Conservation (phyloP, 768 basidiomycete genomes). For the Kwoniella heveanensis region DNA sequence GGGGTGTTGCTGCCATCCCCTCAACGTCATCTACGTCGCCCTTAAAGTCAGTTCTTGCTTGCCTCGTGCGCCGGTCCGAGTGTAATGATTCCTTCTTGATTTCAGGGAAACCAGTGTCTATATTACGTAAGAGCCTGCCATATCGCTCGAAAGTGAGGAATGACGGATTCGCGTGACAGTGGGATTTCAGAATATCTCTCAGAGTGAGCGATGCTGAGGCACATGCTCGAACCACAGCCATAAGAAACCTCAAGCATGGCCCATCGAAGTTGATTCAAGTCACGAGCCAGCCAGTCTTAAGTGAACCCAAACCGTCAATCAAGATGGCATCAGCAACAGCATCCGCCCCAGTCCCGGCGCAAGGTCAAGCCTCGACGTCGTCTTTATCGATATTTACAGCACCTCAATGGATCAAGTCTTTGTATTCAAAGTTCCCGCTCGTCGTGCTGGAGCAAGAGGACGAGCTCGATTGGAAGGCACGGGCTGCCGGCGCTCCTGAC, state of each 20-base stretch:
- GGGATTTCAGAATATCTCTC: too few species aligned
- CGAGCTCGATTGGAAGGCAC: conserved; percentile 24
- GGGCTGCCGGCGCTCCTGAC: conserved; percentile 4
- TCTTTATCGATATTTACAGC: conserved; percentile 26
- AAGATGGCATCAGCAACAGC: conserved; percentile 17
- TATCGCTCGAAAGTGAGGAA: not conserved
- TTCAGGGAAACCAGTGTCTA: not conserved
- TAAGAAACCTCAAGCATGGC: too few species aligned
- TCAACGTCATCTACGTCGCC: conserved; percentile 1
- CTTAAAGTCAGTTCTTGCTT: not conserved
- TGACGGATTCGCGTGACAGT: too few species aligned
- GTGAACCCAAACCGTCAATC: too few species aligned
- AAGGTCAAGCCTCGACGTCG: not conserved
- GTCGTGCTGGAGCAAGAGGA: conserved; percentile 44
- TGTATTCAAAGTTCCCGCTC: conserved; percentile 45
- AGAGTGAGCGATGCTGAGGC: too few species aligned
- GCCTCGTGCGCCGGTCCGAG: not conserved
- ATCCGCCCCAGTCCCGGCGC: not conserved
- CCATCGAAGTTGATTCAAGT: too few species aligned
- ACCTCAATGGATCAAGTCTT: conserved; percentile 35
- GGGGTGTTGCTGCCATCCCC: too few species aligned
- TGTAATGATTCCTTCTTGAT: not conserved
- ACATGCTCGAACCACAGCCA: too few species aligned
- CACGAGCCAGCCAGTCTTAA: too few species aligned
- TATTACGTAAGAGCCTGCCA: not conserved